Base-by-base conservation (phyloP, 345 rosid genomes). In the Brassica incana region DNA sequence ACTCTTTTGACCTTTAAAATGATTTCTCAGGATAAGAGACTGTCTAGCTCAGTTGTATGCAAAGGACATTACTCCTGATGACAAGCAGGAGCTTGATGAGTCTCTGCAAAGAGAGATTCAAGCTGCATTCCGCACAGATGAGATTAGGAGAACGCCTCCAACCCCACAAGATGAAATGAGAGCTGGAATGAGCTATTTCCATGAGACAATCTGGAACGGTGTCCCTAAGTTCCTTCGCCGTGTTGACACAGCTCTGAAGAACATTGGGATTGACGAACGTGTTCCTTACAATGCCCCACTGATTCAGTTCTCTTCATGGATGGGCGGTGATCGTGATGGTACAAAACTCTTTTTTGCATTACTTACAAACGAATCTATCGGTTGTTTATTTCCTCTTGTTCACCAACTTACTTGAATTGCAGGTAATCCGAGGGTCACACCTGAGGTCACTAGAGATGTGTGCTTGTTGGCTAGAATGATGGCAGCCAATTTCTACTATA, bases 271-370 rank as follows among this genome's bases (percentile, higher is more conserved):
- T 67, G 81, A 88, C 72, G 98, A 96, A 65, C 91, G 98, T 14
- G 88, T 96, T 68, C 99, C 99, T 64, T 96, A 96, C 80, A 96
- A 96, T 83, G 99, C 98, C 4, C 99, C 99, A 20, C 87, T 96
- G 27, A 96, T 96, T 76, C 99, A 96, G 65, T 96, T 96, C 85
- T 93, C 99, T 69, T 96, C 99, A 15, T 96, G 98, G 99, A 95
- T 96, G 99, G 99, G 99, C 20, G 99, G 99, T 56, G 98, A 96
- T 80, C 99, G 98, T 73, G 99, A 96, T 84, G 99, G 99, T 95
- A 85, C 15, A 48, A 8, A 8, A 3, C 29, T 0, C 29, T 20
- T 36, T 23, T 27, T 30, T 61, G 1, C 16, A 59, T 54, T 36
- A 52, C 45, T 45, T 4, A 14, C 12, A n/a, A n/a, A n/a, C n/a